Conservation (phyloP, 345 rosid species). For the Sonneratia alba region DNA sequence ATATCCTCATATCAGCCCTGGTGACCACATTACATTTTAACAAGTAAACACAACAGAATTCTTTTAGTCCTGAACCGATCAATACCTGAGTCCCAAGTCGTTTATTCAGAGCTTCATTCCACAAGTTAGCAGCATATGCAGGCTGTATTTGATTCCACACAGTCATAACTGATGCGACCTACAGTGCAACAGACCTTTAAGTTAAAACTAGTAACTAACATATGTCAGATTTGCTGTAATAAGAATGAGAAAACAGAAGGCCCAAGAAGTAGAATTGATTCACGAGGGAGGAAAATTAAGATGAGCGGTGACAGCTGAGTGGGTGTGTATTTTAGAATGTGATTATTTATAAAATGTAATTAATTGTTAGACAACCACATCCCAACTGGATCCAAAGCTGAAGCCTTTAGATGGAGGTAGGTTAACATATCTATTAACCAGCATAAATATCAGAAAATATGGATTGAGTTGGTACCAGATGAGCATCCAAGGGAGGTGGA, state of each 20-base stretch:
- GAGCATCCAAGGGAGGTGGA: conserved; percentile 95
- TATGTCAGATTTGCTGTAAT: background rate
- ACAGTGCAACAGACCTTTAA: conserved; percentile 8
- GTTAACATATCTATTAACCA: background rate
- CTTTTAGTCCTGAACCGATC: background rate
- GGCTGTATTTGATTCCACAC: conserved; percentile 93
- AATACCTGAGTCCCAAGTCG: conserved; percentile 85
- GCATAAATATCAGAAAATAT: background rate
- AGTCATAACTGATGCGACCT: conserved; percentile 97
- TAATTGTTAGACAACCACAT: no score
- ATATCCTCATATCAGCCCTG: no score
- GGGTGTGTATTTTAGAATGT: no score
- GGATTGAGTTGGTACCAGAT: conserved; percentile 40
- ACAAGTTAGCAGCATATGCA: conserved; percentile 80
- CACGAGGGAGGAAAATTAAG: no score
- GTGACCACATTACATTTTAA: no score
- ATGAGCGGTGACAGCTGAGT: background rate
- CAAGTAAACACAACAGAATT: background rate
- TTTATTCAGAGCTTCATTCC: conserved; percentile 94
- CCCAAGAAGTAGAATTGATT: background rate
- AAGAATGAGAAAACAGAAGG: background rate
- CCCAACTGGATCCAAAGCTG: background rate
- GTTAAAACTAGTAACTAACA: background rate
- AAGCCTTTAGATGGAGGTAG: background rate
- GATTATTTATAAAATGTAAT: no score